Conservation (phyloP, 495 filamentous ascomycete species). For the Podospora sp. region DNA sequence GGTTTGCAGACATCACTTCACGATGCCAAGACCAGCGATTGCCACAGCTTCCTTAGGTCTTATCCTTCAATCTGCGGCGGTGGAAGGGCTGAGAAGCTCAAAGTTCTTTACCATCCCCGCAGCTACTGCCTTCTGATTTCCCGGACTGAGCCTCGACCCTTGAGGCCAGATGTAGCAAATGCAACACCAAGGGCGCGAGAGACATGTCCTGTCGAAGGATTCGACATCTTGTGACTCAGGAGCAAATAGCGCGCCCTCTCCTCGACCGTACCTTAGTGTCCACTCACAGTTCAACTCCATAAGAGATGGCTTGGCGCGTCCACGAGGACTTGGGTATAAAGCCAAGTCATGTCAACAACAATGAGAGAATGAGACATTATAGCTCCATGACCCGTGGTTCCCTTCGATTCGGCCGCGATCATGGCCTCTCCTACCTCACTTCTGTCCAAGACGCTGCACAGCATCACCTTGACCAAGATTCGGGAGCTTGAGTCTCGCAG, state of each 20-base stretch:
- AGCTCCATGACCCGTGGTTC: background rate
- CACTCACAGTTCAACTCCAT: background rate
- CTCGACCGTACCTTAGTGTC: background rate
- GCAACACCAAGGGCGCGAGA: background rate
- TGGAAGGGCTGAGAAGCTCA: background rate
- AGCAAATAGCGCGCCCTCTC: background rate
- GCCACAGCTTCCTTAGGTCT: background rate
- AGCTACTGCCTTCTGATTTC: slow-evolving; percentile 11
- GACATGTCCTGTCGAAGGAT: background rate
- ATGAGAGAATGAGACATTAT: too few relatives aligned
- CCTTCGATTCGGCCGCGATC: background rate
- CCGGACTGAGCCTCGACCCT: slow-evolving; percentile 9
- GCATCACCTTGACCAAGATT: slow-evolving; percentile 67
- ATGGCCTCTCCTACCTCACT: slow-evolving; percentile 41
- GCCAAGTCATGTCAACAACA: too few relatives aligned
- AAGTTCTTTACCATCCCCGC: background rate
- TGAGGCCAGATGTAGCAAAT: background rate
- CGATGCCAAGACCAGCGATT: background rate
- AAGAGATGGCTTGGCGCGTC: background rate
- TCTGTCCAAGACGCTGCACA: slow-evolving; percentile 63
- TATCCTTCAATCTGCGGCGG: background rate
- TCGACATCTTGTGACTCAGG: slow-evolving; percentile 13
- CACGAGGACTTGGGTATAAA: background rate
- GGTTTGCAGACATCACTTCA: background rate
- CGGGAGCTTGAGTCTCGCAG: slow-evolving; percentile 63